Percentiles rank a stretch among this genome's conserved stretches.
Conservation (phyloP, 805 yeast species). For the Metschnikowia baotianmanensis region DNA sequence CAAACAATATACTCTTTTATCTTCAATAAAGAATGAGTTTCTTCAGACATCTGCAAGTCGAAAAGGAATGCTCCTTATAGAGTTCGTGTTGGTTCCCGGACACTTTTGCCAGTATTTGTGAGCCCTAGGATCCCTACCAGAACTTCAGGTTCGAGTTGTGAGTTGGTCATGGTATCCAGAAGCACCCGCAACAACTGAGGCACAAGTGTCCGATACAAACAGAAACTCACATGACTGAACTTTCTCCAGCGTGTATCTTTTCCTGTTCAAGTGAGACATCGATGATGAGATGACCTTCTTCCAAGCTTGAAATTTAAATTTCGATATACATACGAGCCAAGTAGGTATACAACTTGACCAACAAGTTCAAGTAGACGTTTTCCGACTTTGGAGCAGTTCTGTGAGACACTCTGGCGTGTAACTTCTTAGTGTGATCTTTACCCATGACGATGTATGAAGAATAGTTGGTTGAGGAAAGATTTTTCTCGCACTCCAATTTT, state of each 20-base stretch:
- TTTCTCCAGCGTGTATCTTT: background rate
- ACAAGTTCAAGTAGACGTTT: conserved; percentile 96
- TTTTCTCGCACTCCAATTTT: conserved; percentile 4
- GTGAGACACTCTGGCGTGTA: conserved; percentile 94
- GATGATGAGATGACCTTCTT: conserved; percentile 4
- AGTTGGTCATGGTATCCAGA: conserved; percentile 1
- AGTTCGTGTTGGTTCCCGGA: conserved; percentile 7
- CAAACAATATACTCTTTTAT: background rate
- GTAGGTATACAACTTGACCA: conserved; percentile 98
- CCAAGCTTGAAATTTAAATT: conserved; percentile 4
- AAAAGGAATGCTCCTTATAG: background rate
- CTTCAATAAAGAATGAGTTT: background rate
- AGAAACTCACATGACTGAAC: background rate
- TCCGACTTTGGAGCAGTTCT: conserved; percentile 99
- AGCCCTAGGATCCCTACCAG: conserved; percentile 2
- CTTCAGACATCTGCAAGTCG: conserved; percentile 2
- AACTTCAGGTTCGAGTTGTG: background rate
- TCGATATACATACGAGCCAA: conserved; percentile 87
- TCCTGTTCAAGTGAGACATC: conserved; percentile 6
- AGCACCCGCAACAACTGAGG: conserved; percentile 8
- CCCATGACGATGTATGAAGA: conserved; percentile 59
- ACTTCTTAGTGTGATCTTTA: conserved; percentile 95
- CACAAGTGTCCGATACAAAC: conserved; percentile 8
- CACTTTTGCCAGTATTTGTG: conserved; percentile 9
- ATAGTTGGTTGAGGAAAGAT: conserved; percentile 6